phyloP scores from a whole-genome alignment of 129 eudicot genomes.

The Artemisia tridentata region DNA sequence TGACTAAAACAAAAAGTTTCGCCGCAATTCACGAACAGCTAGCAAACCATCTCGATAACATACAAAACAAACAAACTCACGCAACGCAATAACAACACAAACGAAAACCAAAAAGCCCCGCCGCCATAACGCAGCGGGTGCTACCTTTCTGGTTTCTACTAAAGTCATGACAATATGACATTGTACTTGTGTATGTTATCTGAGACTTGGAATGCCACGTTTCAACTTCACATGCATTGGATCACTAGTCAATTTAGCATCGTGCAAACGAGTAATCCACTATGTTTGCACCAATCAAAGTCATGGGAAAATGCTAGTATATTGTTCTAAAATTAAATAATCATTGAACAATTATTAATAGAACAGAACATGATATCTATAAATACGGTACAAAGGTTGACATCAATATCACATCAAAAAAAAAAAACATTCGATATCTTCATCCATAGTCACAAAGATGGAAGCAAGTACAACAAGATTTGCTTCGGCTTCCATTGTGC shows the following conservation, averaged over 20 bases:
- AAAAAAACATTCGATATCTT: background rate
- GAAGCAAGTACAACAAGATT: slow-evolving; percentile 8
- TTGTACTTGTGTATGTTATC: too few species aligned
- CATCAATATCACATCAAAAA: slow-evolving; percentile 7
- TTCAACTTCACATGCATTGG: background rate
- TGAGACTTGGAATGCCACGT: background rate
- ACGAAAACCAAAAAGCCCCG: too few species aligned
- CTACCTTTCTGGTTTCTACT: too few species aligned
- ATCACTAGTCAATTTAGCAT: slow-evolving; percentile 11
- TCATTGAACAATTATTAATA: background rate
- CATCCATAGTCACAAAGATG: slow-evolving; percentile 22
- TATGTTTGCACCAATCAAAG: slow-evolving; percentile 17
- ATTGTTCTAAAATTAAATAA: background rate
- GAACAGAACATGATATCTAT: background rate
- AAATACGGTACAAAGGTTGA: slow-evolving; percentile 8
- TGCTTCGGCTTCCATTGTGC: slow-evolving; percentile 5
- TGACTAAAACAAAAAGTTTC: too few species aligned
- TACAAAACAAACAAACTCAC: too few species aligned
- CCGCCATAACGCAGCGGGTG: too few species aligned
- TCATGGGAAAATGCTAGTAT: slow-evolving; percentile 14
- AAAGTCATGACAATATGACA: too few species aligned
- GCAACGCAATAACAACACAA: too few species aligned
- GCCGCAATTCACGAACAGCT: too few species aligned
- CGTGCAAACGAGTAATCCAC: slow-evolving; percentile 44
- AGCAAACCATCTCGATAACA: too few species aligned